Evolutionary conservation across 192 early-diverging fungal species (phyloP).

Genomic region (Gonapodya sp.): DNA sequence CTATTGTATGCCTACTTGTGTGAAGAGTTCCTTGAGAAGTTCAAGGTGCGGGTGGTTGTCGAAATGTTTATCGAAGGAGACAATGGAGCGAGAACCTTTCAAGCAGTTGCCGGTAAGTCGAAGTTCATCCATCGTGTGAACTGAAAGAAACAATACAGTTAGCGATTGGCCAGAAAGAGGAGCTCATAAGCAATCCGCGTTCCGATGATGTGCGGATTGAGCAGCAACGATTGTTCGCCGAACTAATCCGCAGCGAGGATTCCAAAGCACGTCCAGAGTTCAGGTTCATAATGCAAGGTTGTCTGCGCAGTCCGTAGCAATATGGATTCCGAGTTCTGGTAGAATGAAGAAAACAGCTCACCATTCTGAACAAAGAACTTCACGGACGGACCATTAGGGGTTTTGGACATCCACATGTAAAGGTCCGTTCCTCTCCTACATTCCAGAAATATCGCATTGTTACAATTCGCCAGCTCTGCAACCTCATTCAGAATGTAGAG

Average conservation of each 20-base stretch:
- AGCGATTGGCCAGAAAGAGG: neutral
- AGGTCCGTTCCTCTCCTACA: constrained; percentile 82
- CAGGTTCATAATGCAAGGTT: too few species aligned
- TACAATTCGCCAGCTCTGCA: constrained; percentile 94
- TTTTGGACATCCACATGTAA: constrained; percentile 91
- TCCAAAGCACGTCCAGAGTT: too few species aligned
- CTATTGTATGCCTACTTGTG: constrained; percentile 30
- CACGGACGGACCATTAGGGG: constrained; percentile 88
- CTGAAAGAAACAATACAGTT: constrained; percentile 22
- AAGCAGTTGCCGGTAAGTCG: constrained; percentile 97
- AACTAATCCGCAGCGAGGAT: too few species aligned
- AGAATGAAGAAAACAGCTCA: too few species aligned
- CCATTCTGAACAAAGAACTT: constrained; percentile 93
- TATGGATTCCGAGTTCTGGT: too few species aligned
- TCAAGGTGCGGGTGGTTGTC: constrained; percentile 68
- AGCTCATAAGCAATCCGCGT: too few species aligned
- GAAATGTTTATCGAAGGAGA: constrained; percentile 92
- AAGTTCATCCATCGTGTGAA: constrained; percentile 99
- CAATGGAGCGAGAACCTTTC: constrained; percentile 87
- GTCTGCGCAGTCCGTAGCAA: too few species aligned
- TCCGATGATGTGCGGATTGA: too few species aligned
- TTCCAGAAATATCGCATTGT: constrained; percentile 96
- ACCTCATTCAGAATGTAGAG: constrained; percentile 86
- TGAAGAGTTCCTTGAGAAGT: constrained; percentile 90
- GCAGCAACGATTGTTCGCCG: too few species aligned